A percentile compares a stretch with the other conserved stretches of the same genome.
Conservation (phyloP, 108 stramenopile genomes). For the Parietichytrium sp. region DNA sequence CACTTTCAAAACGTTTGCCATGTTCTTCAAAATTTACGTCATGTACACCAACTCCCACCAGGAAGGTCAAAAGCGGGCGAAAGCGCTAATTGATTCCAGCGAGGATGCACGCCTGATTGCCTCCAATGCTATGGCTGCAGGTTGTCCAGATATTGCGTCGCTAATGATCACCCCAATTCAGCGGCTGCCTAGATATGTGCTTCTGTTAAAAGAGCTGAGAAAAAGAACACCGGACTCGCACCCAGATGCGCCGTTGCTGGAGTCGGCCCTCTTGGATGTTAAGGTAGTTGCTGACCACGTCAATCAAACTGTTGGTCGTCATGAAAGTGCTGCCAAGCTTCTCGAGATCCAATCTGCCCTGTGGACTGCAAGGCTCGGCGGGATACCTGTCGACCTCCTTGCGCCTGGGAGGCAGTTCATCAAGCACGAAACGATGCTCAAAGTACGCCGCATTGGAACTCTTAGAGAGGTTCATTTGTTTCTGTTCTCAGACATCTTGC, state of each 20-base stretch:
- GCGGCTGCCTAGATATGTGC: not conserved
- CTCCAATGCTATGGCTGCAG: not conserved
- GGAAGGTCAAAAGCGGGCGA: not conserved
- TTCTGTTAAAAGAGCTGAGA: not conserved
- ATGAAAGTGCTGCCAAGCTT: not conserved
- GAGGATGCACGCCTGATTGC: not conserved
- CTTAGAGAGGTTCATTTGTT: constrained; percentile 27
- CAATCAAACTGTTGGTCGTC: not conserved
- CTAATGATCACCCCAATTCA: constrained; percentile 37
- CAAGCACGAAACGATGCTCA: not conserved
- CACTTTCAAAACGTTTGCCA: constrained; percentile 21
- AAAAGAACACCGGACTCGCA: constrained; percentile 1
- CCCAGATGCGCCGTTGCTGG: constrained; percentile 19
- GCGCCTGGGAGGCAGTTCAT: not conserved
- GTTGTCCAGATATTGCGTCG: not conserved
- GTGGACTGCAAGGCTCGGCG: constrained; percentile 12
- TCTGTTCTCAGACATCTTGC: not conserved
- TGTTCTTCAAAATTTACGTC: constrained; percentile 34
- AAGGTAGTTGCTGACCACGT: constrained; percentile 37
- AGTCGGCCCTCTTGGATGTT: not conserved
- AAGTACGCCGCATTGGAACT: not conserved
- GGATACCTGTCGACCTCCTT: not conserved
- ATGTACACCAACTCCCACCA: constrained; percentile 33
- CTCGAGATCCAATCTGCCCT: constrained; percentile 8
- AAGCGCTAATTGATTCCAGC: not conserved